These are phyloP conservation scores for Kodamaea jinghongensis DNA, from an alignment of 805 yeast genomes.

Conservation along the genomic window DNA sequence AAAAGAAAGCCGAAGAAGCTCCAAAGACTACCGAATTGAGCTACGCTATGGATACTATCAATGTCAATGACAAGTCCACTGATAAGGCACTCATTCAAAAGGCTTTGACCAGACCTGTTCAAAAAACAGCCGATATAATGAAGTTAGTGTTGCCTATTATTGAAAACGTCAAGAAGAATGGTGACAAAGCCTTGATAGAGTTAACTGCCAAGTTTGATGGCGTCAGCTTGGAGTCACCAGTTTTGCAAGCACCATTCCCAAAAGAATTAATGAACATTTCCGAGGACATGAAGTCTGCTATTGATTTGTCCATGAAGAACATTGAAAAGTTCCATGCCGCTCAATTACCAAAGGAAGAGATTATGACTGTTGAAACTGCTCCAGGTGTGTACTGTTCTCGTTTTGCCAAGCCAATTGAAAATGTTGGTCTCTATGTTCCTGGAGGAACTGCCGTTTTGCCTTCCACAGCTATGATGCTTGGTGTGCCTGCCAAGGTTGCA, in stretches of 20 bases:
- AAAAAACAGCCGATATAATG: conserved; percentile 90
- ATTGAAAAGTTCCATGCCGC: conserved; percentile 92
- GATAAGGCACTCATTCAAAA: conserved; percentile 45
- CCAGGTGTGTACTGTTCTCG: conserved; percentile 95
- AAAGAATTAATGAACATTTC: conserved; percentile 68
- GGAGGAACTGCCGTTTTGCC: conserved; percentile 99
- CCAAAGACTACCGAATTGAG: conserved; percentile 21
- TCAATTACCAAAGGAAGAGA: conserved; percentile 68
- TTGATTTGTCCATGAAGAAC: conserved; percentile 86
- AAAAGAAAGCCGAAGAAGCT: conserved; percentile 18
- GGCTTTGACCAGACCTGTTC: conserved; percentile 91
- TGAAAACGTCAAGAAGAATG: conserved; percentile 67
- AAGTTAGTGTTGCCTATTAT: conserved; percentile 88
- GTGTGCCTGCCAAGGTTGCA: conserved; percentile 98
- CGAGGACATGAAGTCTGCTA: conserved; percentile 73
- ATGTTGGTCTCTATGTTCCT: conserved; percentile 94
- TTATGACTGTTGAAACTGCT: conserved; percentile 81
- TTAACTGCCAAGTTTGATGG: conserved; percentile 89
- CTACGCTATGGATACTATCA: conserved; percentile 52
- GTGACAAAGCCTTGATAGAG: conserved; percentile 87
- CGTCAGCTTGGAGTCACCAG: conserved; percentile 68
- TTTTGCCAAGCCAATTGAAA: conserved; percentile 91
- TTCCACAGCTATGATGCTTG: conserved; percentile 96
- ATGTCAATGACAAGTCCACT: conserved; percentile 36
- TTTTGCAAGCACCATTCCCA: conserved; percentile 86